These are phyloP conservation scores for Penicillium sp. DNA, from an alignment of 2,329 filamentous ascomycete species.

Conservation along the genomic window DNA sequence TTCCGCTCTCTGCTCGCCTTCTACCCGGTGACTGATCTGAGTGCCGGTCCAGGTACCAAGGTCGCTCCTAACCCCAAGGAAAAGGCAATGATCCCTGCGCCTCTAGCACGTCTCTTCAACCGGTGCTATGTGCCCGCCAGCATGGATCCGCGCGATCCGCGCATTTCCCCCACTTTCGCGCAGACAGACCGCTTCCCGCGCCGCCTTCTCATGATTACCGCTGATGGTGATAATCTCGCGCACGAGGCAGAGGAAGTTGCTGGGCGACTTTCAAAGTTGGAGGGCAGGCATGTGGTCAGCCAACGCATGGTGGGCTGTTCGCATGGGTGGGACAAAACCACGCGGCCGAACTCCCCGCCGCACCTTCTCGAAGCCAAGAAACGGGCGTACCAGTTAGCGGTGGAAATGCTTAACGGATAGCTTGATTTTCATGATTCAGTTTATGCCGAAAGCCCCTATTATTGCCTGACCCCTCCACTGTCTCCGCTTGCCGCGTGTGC, in stretches of 20 bases:
- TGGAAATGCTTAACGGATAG: slow-evolving; percentile 30
- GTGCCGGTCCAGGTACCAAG: slow-evolving; percentile 19
- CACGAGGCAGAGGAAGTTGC: slow-evolving; percentile 33
- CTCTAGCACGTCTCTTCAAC: slow-evolving; percentile 30
- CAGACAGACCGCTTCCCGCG: slow-evolving; percentile 27
- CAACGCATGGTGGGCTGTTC: slow-evolving; percentile 37
- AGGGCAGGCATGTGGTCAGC: slow-evolving; percentile 25
- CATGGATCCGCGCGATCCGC: slow-evolving; percentile 30
- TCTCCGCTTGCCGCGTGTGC: slow-evolving; percentile 5
- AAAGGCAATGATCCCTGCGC: slow-evolving; percentile 20
- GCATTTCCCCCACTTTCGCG: slow-evolving; percentile 34
- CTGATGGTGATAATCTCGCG: slow-evolving; percentile 31
- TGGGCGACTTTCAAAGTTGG: slow-evolving; percentile 18
- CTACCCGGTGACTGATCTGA: slow-evolving; percentile 32
- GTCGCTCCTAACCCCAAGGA: slow-evolving; percentile 22
- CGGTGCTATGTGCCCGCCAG: slow-evolving; percentile 28
- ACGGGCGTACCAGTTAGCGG: slow-evolving; percentile 35
- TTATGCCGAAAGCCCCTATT: not conserved
- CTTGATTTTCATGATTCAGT: not conserved
- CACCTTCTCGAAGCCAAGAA: slow-evolving; percentile 27
- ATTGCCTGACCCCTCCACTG: not conserved
- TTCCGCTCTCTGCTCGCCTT: slow-evolving; percentile 36
- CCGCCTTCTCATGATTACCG: slow-evolving; percentile 33
- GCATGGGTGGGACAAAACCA: slow-evolving; percentile 44
- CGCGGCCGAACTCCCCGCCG: slow-evolving; percentile 27